Conservation (phyloP, 2,329 filamentous ascomycete genomes). For the Fusarium nelsonii region DNA sequence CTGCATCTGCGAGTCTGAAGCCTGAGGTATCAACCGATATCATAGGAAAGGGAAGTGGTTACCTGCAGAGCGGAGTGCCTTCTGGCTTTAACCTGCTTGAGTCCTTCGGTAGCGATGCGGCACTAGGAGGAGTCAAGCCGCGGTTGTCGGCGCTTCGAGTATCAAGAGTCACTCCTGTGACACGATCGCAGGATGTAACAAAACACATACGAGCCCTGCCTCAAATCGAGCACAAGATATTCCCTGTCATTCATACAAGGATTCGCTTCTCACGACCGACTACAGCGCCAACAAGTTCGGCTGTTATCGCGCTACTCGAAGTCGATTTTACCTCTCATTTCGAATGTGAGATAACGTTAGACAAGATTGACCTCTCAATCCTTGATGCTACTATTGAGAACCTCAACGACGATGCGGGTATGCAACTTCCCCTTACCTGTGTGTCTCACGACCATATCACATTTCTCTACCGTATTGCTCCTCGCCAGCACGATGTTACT, state of each 20-base stretch:
- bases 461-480: conserved; percentile 76
- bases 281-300: conserved; percentile 67
- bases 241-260: conserved; percentile 77
- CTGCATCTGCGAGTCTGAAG: conserved; percentile 70
- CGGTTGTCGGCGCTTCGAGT: conserved; percentile 80
- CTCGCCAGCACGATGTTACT: conserved; percentile 60
- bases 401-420: conserved; percentile 64
- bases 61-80: conserved; percentile 76
- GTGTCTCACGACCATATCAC: conserved; percentile 81
- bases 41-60: conserved; percentile 63
- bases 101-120: conserved; percentile 75
- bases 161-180: conserved; percentile 77
- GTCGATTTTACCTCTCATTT: conserved; percentile 79
- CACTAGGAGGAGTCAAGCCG: conserved; percentile 71
- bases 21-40: conserved; percentile 56
- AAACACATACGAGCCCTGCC: conserved; percentile 74
- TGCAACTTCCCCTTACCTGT: conserved; percentile 68
- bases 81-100: conserved; percentile 82
- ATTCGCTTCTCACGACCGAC: conserved; percentile 77
- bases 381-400: conserved; percentile 70
- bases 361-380: conserved; percentile 69
- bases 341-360: conserved; percentile 73
- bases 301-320: conserved; percentile 78
- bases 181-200: conserved; percentile 70
- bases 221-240: conserved; percentile 72